Evolutionary conservation across 2,329 filamentous ascomycete species (phyloP).

Genomic region (Mycogone perniciosa): DNA sequence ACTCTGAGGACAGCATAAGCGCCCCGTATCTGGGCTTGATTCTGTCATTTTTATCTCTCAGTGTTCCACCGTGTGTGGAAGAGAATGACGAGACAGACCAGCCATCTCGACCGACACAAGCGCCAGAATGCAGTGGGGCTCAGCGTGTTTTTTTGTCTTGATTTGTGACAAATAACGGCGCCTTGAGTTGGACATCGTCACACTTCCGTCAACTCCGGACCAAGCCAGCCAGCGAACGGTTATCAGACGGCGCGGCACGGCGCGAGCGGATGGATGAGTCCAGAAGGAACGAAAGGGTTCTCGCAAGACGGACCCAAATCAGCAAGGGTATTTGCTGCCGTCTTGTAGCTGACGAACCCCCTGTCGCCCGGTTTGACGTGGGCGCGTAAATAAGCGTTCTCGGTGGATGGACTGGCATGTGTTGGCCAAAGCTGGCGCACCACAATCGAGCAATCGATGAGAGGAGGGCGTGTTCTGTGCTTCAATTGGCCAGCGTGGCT

Average conservation of each 20-base stretch:
- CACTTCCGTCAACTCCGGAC: not conserved
- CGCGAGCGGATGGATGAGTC: slow-evolving; percentile 18
- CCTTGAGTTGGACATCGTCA: not conserved
- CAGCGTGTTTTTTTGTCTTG: no score
- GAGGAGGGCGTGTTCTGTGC: slow-evolving; percentile 27
- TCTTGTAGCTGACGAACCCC: slow-evolving; percentile 26
- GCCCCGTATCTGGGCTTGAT: not conserved
- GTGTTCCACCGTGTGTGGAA: no score
- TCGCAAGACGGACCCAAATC: slow-evolving; percentile 12
- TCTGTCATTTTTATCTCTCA: not conserved
- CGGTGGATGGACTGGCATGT: slow-evolving; percentile 36
- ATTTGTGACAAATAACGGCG: not conserved
- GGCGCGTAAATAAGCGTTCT: slow-evolving; percentile 49
- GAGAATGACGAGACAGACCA: no score
- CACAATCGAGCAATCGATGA: slow-evolving; percentile 42
- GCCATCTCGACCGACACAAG: no score
- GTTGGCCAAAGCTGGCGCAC: slow-evolving; percentile 29
- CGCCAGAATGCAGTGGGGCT: no score
- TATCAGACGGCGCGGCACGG: slow-evolving; percentile 30
- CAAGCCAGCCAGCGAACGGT: not conserved
- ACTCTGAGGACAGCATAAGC: not conserved
- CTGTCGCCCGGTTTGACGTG: slow-evolving; percentile 25
- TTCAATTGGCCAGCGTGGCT: slow-evolving; percentile 34
- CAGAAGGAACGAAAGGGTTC: slow-evolving; percentile 6
- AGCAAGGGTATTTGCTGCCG: slow-evolving; percentile 8